phyloP scores from a whole-genome alignment of 176 grass and related monocot species.

The Aechmea fasciata region DNA sequence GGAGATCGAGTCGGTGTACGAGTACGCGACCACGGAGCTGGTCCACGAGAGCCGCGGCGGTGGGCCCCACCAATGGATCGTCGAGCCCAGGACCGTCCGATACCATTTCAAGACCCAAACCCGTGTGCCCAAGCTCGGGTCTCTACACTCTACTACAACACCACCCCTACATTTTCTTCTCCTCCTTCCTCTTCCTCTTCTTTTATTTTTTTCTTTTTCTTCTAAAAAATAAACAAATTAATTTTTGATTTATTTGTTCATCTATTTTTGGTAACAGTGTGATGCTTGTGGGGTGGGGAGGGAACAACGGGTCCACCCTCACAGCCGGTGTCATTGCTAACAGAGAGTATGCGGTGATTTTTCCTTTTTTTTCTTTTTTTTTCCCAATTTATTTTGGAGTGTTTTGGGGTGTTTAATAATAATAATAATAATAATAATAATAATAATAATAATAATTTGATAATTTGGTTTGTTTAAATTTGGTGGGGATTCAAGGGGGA shows the following conservation, averaged over 20 bases:
- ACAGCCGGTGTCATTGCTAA: slow-evolving; percentile 91
- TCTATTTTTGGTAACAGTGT: slow-evolving; percentile 35
- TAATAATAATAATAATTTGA: no score
- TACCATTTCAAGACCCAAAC: slow-evolving; percentile 80
- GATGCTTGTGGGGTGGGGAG: slow-evolving; percentile 93
- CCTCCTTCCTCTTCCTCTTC: no score
- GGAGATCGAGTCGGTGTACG: slow-evolving; percentile 83
- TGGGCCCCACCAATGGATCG: slow-evolving; percentile 65
- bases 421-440: neutral
- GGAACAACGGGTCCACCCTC: slow-evolving; percentile 91
- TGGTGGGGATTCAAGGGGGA: slow-evolving; percentile 49
- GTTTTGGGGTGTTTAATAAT: neutral
- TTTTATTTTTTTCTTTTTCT: slow-evolving; percentile 6
- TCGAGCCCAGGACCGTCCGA: slow-evolving; percentile 64
- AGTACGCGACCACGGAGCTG: slow-evolving; percentile 87
- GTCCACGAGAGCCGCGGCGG: slow-evolving; percentile 73
- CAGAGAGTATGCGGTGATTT: slow-evolving; percentile 49
- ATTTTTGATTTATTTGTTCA: slow-evolving; percentile 1
- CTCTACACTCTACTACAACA: neutral
- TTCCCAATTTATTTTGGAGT: neutral
- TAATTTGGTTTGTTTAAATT: neutral
- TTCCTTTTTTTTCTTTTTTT: neutral
- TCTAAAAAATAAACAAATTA: neutral
- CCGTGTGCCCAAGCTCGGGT: slow-evolving; percentile 86
- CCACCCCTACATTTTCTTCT: neutral